Conservation (phyloP, 192 early-diverging fungal genomes). For the Mortierella hygrophila region DNA sequence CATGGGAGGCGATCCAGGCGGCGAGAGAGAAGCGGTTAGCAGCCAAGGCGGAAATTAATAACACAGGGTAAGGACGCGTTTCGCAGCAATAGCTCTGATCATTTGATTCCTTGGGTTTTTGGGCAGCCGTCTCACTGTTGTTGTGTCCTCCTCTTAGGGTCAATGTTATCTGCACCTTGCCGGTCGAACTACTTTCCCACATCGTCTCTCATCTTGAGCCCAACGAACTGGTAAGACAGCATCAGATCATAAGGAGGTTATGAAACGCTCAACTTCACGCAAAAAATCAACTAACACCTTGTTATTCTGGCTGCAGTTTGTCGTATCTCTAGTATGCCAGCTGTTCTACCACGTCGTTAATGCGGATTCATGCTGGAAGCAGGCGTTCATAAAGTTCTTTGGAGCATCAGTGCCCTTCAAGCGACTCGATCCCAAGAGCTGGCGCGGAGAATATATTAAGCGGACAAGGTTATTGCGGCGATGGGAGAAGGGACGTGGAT, state of each 20-base stretch:
- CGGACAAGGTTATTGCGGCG: conserved; percentile 38
- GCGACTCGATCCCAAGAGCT: conserved; percentile 48
- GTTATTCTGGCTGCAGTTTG: conserved; percentile 3
- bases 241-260: not conserved
- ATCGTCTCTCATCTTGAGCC: conserved; percentile 49
- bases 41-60: conserved; percentile 17
- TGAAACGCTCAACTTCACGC: not conserved
- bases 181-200: conserved; percentile 44
- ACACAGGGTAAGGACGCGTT: conserved; percentile 16
- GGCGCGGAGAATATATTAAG: conserved; percentile 53
- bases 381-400: conserved; percentile 50
- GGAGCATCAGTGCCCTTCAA: conserved; percentile 43
- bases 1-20: conserved; percentile 46
- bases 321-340: conserved; percentile 25
- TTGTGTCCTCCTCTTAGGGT: conserved; percentile 7
- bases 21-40: conserved; percentile 43
- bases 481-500: conserved; percentile 66
- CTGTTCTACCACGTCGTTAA: conserved; percentile 52
- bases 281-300: not conserved
- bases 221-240: conserved; percentile 23
- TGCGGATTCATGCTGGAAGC: conserved; percentile 54
- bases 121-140: not conserved
- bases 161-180: conserved; percentile 36
- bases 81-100: not conserved
- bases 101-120: not conserved